A percentile compares a stretch with the other conserved stretches of the same genome.
phyloP scores from a whole-genome alignment of 176 grass and related monocot species.

The Oryza glaberrima region DNA sequence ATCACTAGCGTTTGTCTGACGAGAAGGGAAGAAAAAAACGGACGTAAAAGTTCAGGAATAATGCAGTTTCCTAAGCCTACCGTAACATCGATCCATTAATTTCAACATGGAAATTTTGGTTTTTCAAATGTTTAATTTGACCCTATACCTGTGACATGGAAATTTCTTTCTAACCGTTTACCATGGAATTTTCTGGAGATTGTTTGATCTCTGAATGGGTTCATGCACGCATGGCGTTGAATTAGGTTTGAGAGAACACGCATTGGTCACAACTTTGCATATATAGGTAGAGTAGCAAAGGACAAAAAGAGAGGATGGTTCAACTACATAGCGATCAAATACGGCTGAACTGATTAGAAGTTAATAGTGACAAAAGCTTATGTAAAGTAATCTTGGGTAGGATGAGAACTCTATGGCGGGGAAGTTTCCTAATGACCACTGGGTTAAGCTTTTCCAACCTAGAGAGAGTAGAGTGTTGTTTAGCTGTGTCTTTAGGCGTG shows the following conservation, averaged over 20 bases:
- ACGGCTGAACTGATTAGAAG: background rate
- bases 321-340: background rate
- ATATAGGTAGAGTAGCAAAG: background rate
- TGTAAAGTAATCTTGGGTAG: background rate
- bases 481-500: constrained; percentile 1
- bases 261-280: background rate
- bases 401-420: background rate
- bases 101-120: background rate
- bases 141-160: background rate
- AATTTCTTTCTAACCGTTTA: background rate
- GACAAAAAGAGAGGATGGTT: background rate
- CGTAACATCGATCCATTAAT: background rate
- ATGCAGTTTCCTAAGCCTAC: background rate
- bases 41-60: background rate
- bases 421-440: constrained; percentile 29
- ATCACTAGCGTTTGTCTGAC: constrained; percentile 12
- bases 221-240: background rate
- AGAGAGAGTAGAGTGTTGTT: background rate
- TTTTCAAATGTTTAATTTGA: background rate
- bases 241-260: background rate
- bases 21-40: background rate
- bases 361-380: background rate
- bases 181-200: background rate
- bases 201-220: background rate
- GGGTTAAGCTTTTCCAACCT: background rate